Evolutionary conservation across 225 moss, liverwort and hornwort species (phyloP).

Genomic region (Polytrichum commune): DNA sequence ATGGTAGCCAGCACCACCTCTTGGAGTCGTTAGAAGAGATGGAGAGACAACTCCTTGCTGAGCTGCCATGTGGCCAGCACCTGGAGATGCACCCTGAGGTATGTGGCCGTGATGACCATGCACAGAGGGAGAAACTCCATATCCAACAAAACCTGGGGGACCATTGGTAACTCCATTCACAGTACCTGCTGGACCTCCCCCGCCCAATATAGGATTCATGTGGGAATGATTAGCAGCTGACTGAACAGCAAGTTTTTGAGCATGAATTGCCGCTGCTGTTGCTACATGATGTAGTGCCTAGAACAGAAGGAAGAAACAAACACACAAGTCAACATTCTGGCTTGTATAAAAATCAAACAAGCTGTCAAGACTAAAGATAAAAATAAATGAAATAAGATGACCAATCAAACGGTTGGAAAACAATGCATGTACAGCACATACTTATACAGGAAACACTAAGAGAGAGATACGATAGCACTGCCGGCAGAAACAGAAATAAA

Average conservation of each 20-base stretch:
- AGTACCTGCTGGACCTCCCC: constrained; percentile 62
- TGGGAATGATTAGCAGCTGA: constrained; percentile 74
- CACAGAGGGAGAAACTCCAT: constrained; percentile 74
- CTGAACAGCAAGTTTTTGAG: constrained; percentile 72
- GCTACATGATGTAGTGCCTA: constrained; percentile 78
- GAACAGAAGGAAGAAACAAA: constrained; percentile 16
- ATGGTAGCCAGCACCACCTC: constrained; percentile 83
- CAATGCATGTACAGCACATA: not conserved
- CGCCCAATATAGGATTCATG: constrained; percentile 64
- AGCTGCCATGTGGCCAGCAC: constrained; percentile 64
- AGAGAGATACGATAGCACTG: too few relatives aligned
- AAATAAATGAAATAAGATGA: not conserved
- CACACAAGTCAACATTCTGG: constrained; percentile 6
- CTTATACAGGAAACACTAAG: too few relatives aligned
- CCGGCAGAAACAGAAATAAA: too few relatives aligned
- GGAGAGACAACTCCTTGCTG: constrained; percentile 82
- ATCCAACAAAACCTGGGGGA: constrained; percentile 91
- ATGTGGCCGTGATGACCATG: constrained; percentile 86
- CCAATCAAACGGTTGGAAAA: not conserved
- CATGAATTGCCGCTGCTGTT: constrained; percentile 51
- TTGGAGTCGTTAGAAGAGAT: constrained; percentile 77
- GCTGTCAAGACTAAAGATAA: not conserved
- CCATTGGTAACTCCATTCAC: constrained; percentile 69
- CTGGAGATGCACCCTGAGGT: constrained; percentile 73
- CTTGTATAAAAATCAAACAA: not conserved